Evolutionary conservation across 345 rosid species (phyloP).

Genomic region (Sonneratia alba): DNA sequence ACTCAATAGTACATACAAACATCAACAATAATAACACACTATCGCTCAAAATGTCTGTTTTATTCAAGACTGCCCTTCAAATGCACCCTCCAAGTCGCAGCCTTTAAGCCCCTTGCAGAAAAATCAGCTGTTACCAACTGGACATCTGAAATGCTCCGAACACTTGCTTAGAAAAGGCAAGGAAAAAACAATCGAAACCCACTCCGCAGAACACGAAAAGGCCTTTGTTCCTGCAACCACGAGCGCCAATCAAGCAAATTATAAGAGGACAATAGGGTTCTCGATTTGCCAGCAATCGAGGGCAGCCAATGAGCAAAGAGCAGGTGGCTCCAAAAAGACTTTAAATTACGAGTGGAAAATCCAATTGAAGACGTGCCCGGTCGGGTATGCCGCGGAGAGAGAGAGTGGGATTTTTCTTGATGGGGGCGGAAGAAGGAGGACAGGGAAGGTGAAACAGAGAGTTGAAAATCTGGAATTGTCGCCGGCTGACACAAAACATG

Average conservation of each 20-base stretch:
- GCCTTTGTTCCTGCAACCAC: background rate
- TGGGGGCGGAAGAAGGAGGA: background rate
- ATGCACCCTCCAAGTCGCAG: background rate
- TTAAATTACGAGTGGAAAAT: background rate
- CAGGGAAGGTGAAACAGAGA: background rate
- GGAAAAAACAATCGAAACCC: background rate
- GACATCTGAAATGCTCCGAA: background rate
- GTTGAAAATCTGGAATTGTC: background rate
- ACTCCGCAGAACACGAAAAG: background rate
- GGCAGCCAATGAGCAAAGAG: background rate
- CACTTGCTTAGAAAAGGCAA: background rate
- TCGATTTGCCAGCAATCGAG: background rate
- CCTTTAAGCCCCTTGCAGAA: background rate
- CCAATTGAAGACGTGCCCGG: background rate
- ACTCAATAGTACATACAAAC: background rate
- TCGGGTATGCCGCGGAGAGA: conserved; percentile 1
- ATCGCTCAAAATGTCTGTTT: background rate
- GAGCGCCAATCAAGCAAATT: background rate
- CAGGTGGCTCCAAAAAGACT: background rate
- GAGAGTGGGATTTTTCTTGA: background rate
- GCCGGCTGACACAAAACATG: background rate
- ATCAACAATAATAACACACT: background rate
- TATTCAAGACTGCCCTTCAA: background rate
- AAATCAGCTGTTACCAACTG: background rate
- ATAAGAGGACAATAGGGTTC: background rate